A percentile compares a stretch with the other conserved stretches of the same genome.
These are phyloP conservation scores for Bruguiera hainesii DNA, from an alignment of 441 rosid genomes.

Conservation along the genomic window DNA sequence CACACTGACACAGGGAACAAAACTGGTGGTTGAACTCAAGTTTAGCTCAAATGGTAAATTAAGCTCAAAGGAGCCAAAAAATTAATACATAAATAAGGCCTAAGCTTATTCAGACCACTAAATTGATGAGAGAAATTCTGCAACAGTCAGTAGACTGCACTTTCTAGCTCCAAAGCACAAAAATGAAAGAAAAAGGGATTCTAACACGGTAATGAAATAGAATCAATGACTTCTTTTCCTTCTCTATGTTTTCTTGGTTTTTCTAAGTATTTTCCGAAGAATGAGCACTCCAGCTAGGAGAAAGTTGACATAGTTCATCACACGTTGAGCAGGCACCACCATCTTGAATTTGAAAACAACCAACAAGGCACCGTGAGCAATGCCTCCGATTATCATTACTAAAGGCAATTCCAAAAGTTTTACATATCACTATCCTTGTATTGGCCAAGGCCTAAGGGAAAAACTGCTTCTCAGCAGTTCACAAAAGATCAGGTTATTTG, in stretches of 20 bases:
- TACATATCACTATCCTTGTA: not conserved
- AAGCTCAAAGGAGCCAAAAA: not conserved
- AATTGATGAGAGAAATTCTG: not conserved
- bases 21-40: not conserved
- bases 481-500: not conserved
- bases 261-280: not conserved
- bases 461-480: not conserved
- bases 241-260: not conserved
- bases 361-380: not conserved
- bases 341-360: not conserved
- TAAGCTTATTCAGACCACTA: conserved; percentile 6
- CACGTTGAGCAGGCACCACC: not conserved
- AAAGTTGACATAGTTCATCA: not conserved
- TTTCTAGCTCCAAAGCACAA: not conserved
- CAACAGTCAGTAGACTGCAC: not conserved
- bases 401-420: not conserved
- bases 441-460: not conserved
- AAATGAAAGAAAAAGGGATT: not conserved
- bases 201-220: not conserved
- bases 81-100: not conserved
- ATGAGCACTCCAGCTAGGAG: not conserved
- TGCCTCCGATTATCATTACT: not conserved
- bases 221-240: not conserved
- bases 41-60: not conserved
- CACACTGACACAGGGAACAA: not conserved